Evolutionary conservation across 2,329 filamentous ascomycete species (phyloP), one percentile per base, ranked within the genome.

Genomic region (Gyromitra esculenta): DNA sequence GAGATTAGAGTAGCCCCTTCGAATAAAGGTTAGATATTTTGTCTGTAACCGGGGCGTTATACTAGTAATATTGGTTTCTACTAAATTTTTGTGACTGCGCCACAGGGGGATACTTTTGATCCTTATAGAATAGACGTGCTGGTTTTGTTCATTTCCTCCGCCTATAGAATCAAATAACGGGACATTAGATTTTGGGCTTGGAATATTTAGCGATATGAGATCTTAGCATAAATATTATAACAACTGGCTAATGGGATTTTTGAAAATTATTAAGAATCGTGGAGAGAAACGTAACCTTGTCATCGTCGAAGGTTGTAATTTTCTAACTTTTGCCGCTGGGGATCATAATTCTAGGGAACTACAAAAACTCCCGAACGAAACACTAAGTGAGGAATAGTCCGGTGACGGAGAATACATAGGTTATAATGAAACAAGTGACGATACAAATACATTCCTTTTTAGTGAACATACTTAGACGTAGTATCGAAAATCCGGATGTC

Each of bases 401-500:
- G 4, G 0, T 54, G 50, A 25, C 1, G 9, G 31, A 50, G 45
- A 6, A n/a, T 50, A n/a, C 45, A 7, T n/a, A n/a, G 5, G 45
- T 6, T 13, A 5, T 7, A 7, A n/a, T 8, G 45, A n/a, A 7
- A 5, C 8, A 45, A 5, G 15, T 45, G 25, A 31, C 25, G 25
- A 31, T 31, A 31, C 25, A 31, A 31, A 31, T 31, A 31, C 25
- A 31, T 3, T 31, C 2, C 25, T n/a, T n/a, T n/a, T n/a, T n/a
- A n/a, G n/a, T n/a, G n/a, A n/a, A n/a, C 4, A 2, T 31, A 31
- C 25, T 18, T 64, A 72, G 11, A 57, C 25, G 39, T 72, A 72
- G 31, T 72, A 65, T 15, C 69, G 65, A 50, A 72, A 72, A 11
- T 72, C 59, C 15, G 59, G 69, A 59, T 65, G 69, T 25, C 59